Conservation (phyloP, 306 rosid genomes). For the Cicer cuneatum region DNA sequence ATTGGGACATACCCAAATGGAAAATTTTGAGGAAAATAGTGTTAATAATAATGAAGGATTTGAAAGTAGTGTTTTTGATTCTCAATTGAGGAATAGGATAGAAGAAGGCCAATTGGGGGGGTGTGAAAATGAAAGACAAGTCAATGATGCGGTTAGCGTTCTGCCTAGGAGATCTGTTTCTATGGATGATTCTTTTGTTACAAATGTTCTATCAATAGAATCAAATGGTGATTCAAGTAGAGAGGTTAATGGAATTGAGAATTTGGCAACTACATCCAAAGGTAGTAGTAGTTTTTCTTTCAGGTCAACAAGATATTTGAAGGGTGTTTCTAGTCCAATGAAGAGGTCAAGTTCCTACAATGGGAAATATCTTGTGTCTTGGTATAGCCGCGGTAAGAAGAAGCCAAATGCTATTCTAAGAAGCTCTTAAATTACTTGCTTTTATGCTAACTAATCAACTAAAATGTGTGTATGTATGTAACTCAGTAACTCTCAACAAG, state of each 20-base stretch:
- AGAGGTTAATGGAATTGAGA: slow-evolving; percentile 47
- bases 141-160: slow-evolving; percentile 20
- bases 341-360: slow-evolving; percentile 73
- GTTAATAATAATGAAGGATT: slow-evolving; percentile 10
- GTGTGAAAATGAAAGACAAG: slow-evolving; percentile 1
- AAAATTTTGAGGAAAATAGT: slow-evolving; percentile 18
- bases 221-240: slow-evolving; percentile 40
- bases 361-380: slow-evolving; percentile 54
- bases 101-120: slow-evolving; percentile 20
- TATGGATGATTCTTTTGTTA: slow-evolving; percentile 60
- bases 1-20: slow-evolving; percentile 44
- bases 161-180: slow-evolving; percentile 69
- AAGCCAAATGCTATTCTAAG: slow-evolving; percentile 51
- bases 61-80: slow-evolving; percentile 43
- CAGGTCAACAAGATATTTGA: slow-evolving; percentile 46
- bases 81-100: slow-evolving; percentile 42
- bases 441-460: slow-evolving; percentile 24
- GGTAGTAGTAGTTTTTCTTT: slow-evolving; percentile 63
- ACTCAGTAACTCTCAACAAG: slow-evolving; percentile 55
- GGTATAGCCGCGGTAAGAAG: slow-evolving; percentile 50
- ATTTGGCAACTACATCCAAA: slow-evolving; percentile 42
- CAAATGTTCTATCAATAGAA: slow-evolving; percentile 30
- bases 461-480: slow-evolving; percentile 15
- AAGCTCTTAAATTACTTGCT: slow-evolving; percentile 47
- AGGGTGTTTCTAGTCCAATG: slow-evolving; percentile 53